Percentiles rank a stretch among this genome's conserved stretches.
Conservation (phyloP, 2,329 filamentous ascomycete species). For the Cladosporium phlei region DNA sequence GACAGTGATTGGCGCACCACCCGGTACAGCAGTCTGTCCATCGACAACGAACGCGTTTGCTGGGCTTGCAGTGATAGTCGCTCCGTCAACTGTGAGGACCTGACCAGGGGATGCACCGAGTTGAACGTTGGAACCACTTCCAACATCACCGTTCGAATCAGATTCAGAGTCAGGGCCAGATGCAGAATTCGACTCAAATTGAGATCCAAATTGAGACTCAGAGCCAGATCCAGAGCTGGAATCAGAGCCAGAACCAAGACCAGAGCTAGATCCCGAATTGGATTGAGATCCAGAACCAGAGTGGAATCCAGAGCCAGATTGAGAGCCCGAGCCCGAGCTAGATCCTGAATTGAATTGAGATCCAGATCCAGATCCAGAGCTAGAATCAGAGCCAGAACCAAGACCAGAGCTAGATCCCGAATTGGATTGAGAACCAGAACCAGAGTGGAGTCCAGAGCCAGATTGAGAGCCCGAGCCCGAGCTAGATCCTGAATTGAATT, state of each 20-base stretch:
- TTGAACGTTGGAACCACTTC: constrained; percentile 4
- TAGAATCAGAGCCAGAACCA: neutral
- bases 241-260: constrained; percentile 9
- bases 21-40: constrained; percentile 25
- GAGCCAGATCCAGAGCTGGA: constrained; percentile 9
- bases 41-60: constrained; percentile 24
- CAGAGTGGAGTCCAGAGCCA: constrained; percentile 1
- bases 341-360: no score
- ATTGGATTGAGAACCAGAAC: constrained; percentile 1
- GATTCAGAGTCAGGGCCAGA: neutral
- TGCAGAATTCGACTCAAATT: no score
- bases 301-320: constrained; percentile 3
- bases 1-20: constrained; percentile 25
- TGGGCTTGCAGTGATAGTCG: constrained; percentile 20
- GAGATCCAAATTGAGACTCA: neutral
- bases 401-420: constrained; percentile 11
- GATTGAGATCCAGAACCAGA: constrained; percentile 1
- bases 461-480: no score
- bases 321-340: no score
- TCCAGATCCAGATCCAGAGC: neutral
- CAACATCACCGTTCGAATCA: neutral
- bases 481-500: no score
- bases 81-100: constrained; percentile 10
- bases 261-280: constrained; percentile 5
- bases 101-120: constrained; percentile 11